phyloP scores from a whole-genome alignment of 2,329 filamentous ascomycete species.

The Neopestalotiopsis rosae region DNA sequence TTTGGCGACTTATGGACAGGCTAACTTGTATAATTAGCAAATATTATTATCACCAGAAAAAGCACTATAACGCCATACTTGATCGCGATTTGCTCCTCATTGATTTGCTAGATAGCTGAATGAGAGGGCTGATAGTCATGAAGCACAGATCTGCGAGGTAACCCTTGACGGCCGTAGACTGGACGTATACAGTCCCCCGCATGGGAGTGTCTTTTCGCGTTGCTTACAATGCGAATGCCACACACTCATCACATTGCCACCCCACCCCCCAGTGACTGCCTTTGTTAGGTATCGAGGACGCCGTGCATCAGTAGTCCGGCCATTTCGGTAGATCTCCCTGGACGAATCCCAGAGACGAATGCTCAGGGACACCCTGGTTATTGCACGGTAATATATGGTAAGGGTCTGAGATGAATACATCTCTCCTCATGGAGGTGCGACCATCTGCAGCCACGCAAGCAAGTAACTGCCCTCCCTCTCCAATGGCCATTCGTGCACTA shows the following conservation, averaged over 20 bases:
- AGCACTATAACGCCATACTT: no score
- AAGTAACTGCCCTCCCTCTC: neutral
- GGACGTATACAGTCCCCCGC: slow-evolving; percentile 2
- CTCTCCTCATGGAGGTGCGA: neutral
- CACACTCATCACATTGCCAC: slow-evolving; percentile 3
- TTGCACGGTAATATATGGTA: neutral
- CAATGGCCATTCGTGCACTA: neutral
- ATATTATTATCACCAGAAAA: no score
- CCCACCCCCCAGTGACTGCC: neutral
- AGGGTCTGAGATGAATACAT: neutral
- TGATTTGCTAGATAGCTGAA: neutral
- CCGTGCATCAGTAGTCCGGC: neutral
- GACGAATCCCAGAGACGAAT: neutral
- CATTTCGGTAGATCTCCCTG: neutral
- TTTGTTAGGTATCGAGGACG: neutral
- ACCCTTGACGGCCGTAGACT: slow-evolving; percentile 1
- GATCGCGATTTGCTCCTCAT: no score
- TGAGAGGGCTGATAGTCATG: neutral
- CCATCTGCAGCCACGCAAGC: slow-evolving; percentile 4
- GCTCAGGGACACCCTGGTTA: neutral
- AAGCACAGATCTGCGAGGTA: slow-evolving; percentile 4
- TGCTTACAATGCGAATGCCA: neutral
- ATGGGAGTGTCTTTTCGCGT: neutral
- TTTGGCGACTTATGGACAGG: no score
- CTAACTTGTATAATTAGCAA: no score